Evolutionary conservation across 2,329 filamentous ascomycete species (phyloP), one percentile per base, ranked within the genome.

Genomic region (Colletotrichum sp.): DNA sequence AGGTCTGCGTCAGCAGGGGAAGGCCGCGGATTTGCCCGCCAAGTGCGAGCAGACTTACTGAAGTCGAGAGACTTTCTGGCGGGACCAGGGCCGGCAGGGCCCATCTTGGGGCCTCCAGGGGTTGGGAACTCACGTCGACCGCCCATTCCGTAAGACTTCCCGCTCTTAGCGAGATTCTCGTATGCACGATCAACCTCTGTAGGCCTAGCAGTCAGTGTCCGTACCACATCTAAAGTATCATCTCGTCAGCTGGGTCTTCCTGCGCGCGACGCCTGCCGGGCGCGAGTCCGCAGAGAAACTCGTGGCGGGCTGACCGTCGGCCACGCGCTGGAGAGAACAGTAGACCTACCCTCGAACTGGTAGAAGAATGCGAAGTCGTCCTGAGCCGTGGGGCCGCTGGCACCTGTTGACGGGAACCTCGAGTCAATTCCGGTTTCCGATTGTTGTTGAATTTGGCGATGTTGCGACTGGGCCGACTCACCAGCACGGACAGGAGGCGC

Each of bases 111-210:
- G 39, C 74, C 74, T 79, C 87, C 89, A 84, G 90, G 89, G 86
- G 92, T 88, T 84, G 92, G 92, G 91, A 90, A 98, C 87, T 98
- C 95, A 90, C 96, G 95, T 86, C 97, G 95, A 82, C 89, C 91
- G 82, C 89, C 89, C 82, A 88, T 87, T 82, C 90, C 92, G 86
- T 96, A 97, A 87, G 96, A 93, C 89, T 99, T 99, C 82, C 96
- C 96, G 85, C 96, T 98, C 91, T 99, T 99, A 82, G 96, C 91
- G 77, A 99, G 91, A 86, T 99, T 99, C 83, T 99, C 97, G 82
- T 96, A 93, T 80, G 96, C 96, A 84, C 96, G 94, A 80, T 99
- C 97, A 81, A 99, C 96, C 92, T 99, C 97, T 98, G 83, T 67
- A 79, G 78, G 71, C 77, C 77, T 77, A 64, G 76, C 77, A 76